phyloP scores from a whole-genome alignment of 176 grass and related monocot genomes.

The Oryza australiensis region DNA sequence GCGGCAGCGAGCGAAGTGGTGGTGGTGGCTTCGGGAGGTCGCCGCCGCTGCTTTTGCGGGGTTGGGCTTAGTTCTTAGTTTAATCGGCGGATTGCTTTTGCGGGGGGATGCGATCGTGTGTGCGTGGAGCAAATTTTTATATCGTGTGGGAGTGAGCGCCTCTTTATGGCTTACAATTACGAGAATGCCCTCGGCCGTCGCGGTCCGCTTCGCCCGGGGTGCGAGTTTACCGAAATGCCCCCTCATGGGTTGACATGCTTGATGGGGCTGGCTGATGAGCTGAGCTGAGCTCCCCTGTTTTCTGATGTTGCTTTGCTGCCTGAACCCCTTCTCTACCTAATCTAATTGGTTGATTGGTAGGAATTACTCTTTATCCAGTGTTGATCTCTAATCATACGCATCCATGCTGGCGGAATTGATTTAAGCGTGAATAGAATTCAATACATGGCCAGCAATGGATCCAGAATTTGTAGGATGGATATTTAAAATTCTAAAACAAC shows the following conservation, averaged over 20 bases:
- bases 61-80: background rate
- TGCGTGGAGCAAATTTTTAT: conserved; percentile 52
- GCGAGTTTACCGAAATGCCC: conserved; percentile 35
- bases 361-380: background rate
- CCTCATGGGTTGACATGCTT: background rate
- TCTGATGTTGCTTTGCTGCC: too few species aligned
- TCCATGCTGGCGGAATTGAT: background rate
- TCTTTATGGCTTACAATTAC: conserved; percentile 27
- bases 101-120: conserved; percentile 24
- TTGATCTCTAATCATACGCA: background rate
- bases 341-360: too few species aligned
- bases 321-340: too few species aligned
- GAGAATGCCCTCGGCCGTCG: conserved; percentile 5
- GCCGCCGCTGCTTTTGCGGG: conserved; percentile 27
- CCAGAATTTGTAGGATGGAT: too few species aligned
- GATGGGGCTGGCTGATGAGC: background rate
- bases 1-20: conserved; percentile 20
- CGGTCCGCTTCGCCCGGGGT: background rate
- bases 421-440: background rate
- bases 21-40: conserved; percentile 7
- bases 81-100: conserved; percentile 28
- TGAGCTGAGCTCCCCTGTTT: too few species aligned
- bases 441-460: too few species aligned
- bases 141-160: conserved; percentile 36
- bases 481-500: too few species aligned